phyloP scores from a whole-genome alignment of 441 rosid species.

The Croton setiger region DNA sequence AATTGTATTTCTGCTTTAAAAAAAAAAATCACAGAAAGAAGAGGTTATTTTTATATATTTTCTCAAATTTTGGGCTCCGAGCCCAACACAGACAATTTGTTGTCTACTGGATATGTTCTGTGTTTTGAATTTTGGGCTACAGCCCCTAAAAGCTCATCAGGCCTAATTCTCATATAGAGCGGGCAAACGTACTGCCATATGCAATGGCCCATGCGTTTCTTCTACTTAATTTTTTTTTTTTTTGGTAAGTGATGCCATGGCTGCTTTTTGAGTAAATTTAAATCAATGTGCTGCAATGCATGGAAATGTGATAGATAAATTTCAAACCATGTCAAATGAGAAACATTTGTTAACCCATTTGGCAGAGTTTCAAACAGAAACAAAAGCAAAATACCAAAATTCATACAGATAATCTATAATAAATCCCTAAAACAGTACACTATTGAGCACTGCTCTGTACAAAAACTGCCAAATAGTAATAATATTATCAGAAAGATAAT shows the following conservation, averaged over 20 bases:
- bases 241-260: conserved; percentile 19
- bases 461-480: not conserved
- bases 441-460: not conserved
- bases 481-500: not conserved
- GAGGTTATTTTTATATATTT: too few species aligned
- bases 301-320: not conserved
- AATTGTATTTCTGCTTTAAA: too few species aligned
- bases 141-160: too few species aligned
- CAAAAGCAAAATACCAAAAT: not conserved
- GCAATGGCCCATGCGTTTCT: too few species aligned
- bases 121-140: too few species aligned
- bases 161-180: too few species aligned
- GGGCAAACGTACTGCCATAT: too few species aligned
- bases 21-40: too few species aligned
- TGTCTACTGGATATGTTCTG: too few species aligned
- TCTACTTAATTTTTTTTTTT: too few species aligned
- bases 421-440: not conserved
- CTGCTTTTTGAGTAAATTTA: not conserved
- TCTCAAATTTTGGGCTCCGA: too few species aligned
- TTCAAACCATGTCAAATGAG: not conserved
- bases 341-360: not conserved
- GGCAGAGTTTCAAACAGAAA: not conserved
- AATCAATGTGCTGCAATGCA: conserved; percentile 17
- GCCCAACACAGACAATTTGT: too few species aligned
- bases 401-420: not conserved